Evolutionary conservation across 306 rosid genomes (phyloP).

Genomic region (Cotoneaster glaucophyllus): DNA sequence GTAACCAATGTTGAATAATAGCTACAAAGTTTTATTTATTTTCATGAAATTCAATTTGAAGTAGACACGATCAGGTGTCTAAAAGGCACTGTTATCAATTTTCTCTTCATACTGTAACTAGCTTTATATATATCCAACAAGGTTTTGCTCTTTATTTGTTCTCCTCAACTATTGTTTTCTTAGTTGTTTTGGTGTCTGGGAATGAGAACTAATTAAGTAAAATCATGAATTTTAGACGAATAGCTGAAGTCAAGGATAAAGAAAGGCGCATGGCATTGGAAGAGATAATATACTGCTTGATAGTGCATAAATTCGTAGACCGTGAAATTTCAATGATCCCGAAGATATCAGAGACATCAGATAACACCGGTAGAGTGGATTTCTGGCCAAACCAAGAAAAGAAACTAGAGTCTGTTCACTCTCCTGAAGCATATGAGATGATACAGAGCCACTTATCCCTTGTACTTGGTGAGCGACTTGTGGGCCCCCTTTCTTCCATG

Average conservation of each 20-base stretch:
- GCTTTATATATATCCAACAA: background rate
- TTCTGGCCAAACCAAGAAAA: constrained; percentile 91
- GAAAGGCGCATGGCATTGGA: constrained; percentile 58
- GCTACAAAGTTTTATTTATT: background rate
- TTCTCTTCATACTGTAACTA: background rate
- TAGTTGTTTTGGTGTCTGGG: constrained; percentile 8
- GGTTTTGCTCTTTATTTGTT: background rate
- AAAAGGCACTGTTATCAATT: background rate
- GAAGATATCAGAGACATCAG: constrained; percentile 52
- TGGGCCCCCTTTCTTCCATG: constrained; percentile 65
- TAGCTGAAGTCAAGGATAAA: constrained; percentile 77
- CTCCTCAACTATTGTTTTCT: constrained; percentile 12
- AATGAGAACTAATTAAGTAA: constrained; percentile 8
- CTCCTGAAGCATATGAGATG: constrained; percentile 89
- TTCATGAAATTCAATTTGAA: background rate
- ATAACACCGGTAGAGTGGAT: constrained; percentile 70
- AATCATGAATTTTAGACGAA: constrained; percentile 59
- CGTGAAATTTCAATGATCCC: constrained; percentile 72
- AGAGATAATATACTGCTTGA: constrained; percentile 79
- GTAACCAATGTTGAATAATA: background rate
- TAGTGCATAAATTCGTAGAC: constrained; percentile 61
- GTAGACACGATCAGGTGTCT: background rate
- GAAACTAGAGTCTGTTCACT: constrained; percentile 78
- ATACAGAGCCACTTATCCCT: constrained; percentile 78
- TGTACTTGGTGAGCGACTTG: constrained; percentile 67